Conservation (phyloP, 495 filamentous ascomycete species). For the Cenococcum geophilum region DNA sequence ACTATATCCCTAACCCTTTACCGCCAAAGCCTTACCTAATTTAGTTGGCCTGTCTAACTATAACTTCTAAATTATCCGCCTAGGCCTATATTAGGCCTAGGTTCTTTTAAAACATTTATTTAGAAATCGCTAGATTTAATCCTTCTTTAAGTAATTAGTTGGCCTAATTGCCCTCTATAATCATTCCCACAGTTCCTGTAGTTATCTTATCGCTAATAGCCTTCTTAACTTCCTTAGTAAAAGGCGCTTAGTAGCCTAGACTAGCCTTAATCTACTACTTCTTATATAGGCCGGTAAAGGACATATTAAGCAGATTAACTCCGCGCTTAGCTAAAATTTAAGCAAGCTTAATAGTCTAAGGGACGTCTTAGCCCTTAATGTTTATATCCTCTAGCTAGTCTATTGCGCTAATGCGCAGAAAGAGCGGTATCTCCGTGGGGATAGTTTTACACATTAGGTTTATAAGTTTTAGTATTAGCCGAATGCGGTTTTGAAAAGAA, state of each 20-base stretch:
- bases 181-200: constrained; percentile 68
- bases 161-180: constrained; percentile 49
- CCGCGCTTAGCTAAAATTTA: constrained; percentile 57
- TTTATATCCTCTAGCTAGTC: constrained; percentile 63
- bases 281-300: constrained; percentile 59
- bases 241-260: constrained; percentile 56
- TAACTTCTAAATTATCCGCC: constrained; percentile 59
- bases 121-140: constrained; percentile 55
- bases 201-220: constrained; percentile 50
- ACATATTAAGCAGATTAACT: constrained; percentile 71
- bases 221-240: constrained; percentile 53
- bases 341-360: constrained; percentile 56
- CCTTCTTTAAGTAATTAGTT: constrained; percentile 42
- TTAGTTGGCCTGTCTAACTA: constrained; percentile 60
- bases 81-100: constrained; percentile 60
- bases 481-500: constrained; percentile 51
- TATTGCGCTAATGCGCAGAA: constrained; percentile 62
- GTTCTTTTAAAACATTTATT: constrained; percentile 63
- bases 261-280: constrained; percentile 50
- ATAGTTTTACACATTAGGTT: constrained; percentile 50
- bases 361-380: constrained; percentile 57
- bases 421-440: constrained; percentile 56
- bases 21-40: constrained; percentile 56
- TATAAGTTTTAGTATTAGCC: constrained; percentile 49
- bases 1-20: constrained; percentile 14